Conservation (phyloP, 352 stramenopile species). For the Globisporangium takayamanum region DNA sequence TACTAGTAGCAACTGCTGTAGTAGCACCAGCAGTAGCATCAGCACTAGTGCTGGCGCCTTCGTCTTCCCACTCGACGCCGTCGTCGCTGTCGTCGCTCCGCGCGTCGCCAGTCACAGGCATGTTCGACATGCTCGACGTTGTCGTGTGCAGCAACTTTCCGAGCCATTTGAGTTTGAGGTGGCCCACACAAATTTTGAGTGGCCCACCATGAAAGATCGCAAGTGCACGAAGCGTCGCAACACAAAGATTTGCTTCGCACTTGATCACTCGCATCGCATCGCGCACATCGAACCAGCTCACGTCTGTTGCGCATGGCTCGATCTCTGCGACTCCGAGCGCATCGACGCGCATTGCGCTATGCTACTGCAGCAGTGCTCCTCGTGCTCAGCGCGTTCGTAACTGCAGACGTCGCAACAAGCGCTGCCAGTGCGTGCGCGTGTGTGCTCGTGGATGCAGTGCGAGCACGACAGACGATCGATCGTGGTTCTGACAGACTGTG, state of each 20-base stretch:
- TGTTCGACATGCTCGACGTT: too few species aligned
- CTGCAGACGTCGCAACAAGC: neutral
- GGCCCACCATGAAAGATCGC: too few species aligned
- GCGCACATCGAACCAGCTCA: too few species aligned
- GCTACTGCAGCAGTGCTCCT: neutral
- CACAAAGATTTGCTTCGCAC: too few species aligned
- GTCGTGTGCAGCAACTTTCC: too few species aligned
- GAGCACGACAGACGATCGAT: neutral
- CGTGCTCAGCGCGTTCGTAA: neutral
- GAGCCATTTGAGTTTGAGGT: too few species aligned
- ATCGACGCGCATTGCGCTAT: neutral
- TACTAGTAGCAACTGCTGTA: neutral
- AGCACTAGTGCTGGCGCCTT: neutral
- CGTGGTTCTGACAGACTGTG: neutral
- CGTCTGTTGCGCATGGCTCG: too few species aligned
- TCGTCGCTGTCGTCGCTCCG: neutral
- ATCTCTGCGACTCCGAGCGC: too few species aligned
- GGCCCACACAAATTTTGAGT: too few species aligned
- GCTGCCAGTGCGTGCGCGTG: neutral
- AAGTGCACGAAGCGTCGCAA: too few species aligned
- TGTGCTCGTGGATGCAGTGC: neutral
- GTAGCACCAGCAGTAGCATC: neutral
- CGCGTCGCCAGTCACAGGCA: neutral
- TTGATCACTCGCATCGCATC: too few species aligned
- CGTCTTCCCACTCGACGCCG: conserved; percentile 3